phyloP scores from a whole-genome alignment of 352 stramenopile genomes.

The Globisporangium lucens region DNA sequence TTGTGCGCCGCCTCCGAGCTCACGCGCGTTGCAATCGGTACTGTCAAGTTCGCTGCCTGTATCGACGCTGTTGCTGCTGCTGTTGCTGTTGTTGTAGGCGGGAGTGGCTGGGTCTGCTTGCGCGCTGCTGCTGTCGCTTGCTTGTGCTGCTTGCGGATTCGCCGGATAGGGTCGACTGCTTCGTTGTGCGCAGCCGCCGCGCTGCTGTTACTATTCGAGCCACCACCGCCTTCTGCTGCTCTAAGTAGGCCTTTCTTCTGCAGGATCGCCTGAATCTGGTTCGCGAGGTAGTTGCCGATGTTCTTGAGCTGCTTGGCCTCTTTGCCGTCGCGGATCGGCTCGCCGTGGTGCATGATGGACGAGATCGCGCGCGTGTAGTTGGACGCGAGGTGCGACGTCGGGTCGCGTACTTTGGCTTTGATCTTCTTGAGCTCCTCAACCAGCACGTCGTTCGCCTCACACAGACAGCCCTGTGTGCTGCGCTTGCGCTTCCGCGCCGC shows the following conservation, averaged over 20 bases:
- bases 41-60: neutral
- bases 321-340: constrained; percentile 37
- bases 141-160: constrained; percentile 2
- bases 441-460: constrained; percentile 62
- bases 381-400: constrained; percentile 50
- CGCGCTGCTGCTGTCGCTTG: neutral
- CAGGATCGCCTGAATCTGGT: constrained; percentile 79
- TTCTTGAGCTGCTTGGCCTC: constrained; percentile 69
- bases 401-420: constrained; percentile 47
- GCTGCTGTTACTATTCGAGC: neutral
- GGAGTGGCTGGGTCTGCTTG: neutral
- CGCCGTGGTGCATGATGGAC: constrained; percentile 54
- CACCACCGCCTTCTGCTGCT: neutral
- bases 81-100: neutral
- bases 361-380: constrained; percentile 72
- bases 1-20: constrained; percentile 13
- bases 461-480: constrained; percentile 40
- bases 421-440: constrained; percentile 71
- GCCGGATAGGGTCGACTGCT: neutral
- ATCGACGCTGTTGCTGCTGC: neutral
- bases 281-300: constrained; percentile 85
- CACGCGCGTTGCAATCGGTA: neutral
- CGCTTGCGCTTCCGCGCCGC: constrained; percentile 39
- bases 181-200: too few relatives aligned
- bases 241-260: constrained; percentile 29